Conservation (phyloP, 2,329 filamentous ascomycete species). For the Cladosporium sp. region DNA sequence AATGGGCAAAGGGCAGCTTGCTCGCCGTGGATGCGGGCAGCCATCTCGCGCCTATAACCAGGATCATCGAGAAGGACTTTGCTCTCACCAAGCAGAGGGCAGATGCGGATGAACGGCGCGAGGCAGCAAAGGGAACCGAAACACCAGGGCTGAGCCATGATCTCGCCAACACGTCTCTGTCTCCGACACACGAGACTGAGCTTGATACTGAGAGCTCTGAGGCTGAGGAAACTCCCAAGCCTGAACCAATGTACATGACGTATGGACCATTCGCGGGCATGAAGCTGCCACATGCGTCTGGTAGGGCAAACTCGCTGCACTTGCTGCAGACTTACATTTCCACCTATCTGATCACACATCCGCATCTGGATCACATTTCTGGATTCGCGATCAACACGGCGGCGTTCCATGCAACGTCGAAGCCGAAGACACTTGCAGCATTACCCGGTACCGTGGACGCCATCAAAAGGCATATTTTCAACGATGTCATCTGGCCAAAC, state of each 20-base stretch:
- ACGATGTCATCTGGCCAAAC: constrained; percentile 97
- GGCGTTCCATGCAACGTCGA: constrained; percentile 71
- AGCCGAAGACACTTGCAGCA: constrained; percentile 81
- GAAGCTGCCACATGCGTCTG: constrained; percentile 64
- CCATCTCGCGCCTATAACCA: constrained; percentile 81
- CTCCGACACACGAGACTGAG: constrained; percentile 7
- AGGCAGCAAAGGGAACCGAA: constrained; percentile 6
- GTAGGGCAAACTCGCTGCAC: constrained; percentile 77
- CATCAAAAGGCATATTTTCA: constrained; percentile 93
- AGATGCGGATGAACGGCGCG: constrained; percentile 16
- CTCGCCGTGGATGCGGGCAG: constrained; percentile 94
- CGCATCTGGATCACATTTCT: constrained; percentile 92
- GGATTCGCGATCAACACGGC: constrained; percentile 94
- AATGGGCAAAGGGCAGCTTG: constrained; percentile 80
- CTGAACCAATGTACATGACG: constrained; percentile 54
- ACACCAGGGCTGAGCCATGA: constrained; percentile 17
- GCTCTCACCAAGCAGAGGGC: constrained; percentile 40
- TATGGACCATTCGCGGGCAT: constrained; percentile 78
- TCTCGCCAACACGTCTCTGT: constrained; percentile 16
- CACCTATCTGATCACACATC: constrained; percentile 89
- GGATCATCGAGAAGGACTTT: constrained; percentile 65
- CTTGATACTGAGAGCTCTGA: constrained; percentile 22
- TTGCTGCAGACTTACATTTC: constrained; percentile 79
- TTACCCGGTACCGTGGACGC: constrained; percentile 87
- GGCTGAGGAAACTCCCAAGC: constrained; percentile 24